Conservation (phyloP, 1,284 basidiomycete species). For the Marasmius tenuissimus region DNA sequence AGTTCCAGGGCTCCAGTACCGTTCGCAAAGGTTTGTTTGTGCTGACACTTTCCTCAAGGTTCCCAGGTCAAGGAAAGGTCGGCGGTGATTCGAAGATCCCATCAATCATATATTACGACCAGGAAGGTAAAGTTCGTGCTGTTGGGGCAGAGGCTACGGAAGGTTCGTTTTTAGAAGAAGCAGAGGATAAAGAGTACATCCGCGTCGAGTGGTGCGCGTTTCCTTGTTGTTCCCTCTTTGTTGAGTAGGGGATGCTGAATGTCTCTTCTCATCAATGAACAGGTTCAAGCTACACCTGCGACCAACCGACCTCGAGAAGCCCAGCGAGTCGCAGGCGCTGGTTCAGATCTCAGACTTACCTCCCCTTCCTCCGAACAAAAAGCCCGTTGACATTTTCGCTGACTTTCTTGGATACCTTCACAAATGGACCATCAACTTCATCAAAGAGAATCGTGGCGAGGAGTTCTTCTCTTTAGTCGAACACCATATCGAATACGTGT, state of each 20-base stretch:
- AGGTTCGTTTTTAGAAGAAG: constrained; percentile 39
- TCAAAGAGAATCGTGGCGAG: constrained; percentile 7
- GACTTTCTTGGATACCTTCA: constrained; percentile 33
- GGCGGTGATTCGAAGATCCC: constrained; percentile 53
- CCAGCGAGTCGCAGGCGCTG: background rate
- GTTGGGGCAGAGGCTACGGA: constrained; percentile 54
- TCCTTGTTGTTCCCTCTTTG: background rate
- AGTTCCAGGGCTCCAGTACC: background rate
- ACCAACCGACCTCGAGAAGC: background rate
- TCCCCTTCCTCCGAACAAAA: constrained; percentile 6
- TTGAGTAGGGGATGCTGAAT: background rate
- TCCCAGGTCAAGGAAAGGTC: background rate
- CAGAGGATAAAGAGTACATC: constrained; percentile 23
- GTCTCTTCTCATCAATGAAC: background rate
- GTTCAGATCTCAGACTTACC: background rate
- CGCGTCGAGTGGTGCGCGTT: background rate
- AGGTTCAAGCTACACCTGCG: constrained; percentile 8
- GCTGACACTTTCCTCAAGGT: background rate
- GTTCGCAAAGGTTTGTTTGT: background rate
- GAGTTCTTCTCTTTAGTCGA: constrained; percentile 12
- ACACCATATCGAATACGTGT: constrained; percentile 20
- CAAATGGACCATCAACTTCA: constrained; percentile 40
- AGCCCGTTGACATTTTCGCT: constrained; percentile 3
- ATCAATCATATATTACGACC: constrained; percentile 53
- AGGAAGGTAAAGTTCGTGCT: constrained; percentile 42